phyloP scores from a whole-genome alignment of 164 flowering plant species.

The Piper longum region DNA sequence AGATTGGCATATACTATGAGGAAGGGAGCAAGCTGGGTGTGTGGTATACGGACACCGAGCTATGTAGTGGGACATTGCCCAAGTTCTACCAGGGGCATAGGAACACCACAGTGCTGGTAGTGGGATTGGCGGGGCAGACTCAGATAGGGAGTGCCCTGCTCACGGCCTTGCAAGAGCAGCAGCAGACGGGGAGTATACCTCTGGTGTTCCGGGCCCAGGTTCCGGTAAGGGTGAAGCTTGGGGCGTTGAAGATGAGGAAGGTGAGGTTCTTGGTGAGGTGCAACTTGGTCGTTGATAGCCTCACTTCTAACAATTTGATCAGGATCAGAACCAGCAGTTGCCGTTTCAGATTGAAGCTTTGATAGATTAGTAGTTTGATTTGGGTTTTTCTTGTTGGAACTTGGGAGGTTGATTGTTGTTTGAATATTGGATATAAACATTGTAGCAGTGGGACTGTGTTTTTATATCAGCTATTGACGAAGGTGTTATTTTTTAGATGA shows the following conservation, averaged over 20 bases:
- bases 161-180: conserved; percentile 23
- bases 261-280: conserved; percentile 56
- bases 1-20: conserved; percentile 73
- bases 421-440: no score
- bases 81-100: conserved; percentile 77
- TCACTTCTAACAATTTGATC: conserved; percentile 26
- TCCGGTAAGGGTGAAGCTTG: conserved; percentile 67
- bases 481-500: no score
- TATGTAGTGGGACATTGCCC: conserved; percentile 56
- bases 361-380: neutral
- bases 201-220: conserved; percentile 39
- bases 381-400: no score
- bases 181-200: conserved; percentile 51
- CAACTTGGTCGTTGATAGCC: conserved; percentile 35
- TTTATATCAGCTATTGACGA: neutral
- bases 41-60: conserved; percentile 30
- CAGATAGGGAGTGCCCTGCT: conserved; percentile 27
- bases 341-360: conserved; percentile 41
- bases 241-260: conserved; percentile 52
- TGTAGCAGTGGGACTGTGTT: no score
- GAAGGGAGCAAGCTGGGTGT: conserved; percentile 50
- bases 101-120: conserved; percentile 52
- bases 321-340: conserved; percentile 44
- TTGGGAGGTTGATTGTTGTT: no score
- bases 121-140: conserved; percentile 39